Evolutionary conservation across 2,329 filamentous ascomycete genomes (phyloP), one percentile per base, ranked within the genome.

Genomic region (Aspergillus brunneoviolaceus): DNA sequence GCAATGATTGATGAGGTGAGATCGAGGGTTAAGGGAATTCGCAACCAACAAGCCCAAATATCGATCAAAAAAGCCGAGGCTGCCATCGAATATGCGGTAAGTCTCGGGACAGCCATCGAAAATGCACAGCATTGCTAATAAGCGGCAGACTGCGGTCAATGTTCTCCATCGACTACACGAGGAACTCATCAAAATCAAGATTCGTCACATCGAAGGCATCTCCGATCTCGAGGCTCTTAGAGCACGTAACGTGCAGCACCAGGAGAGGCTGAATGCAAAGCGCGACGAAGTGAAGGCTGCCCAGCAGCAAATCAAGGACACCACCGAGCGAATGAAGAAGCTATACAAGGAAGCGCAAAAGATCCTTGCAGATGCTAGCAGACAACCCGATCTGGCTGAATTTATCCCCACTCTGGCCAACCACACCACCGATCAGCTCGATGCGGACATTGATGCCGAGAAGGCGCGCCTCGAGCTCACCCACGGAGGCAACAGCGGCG

Each of bases 381-480:
- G 56, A 1, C 64, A 72, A 42, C 64, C 71, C 23, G 69, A 74
- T 23, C 61, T 74, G 6, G 29, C 61, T 49, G 73, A 80, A 16
- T 64, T 77, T 21, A 76, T 85, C 53, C 72, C 72, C 1, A 73
- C 76, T 1, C 71, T 87, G 12, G 76, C 80, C 1, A 79, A 77
- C 3, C 85, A 85, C 70, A 84, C 81, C 1, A 69, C 84, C 0
- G 87, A 90, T 51, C 83, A 88, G 2, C 79, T 97, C 6, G 84
- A 90, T 29, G 81, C 85, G 10, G 89, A 96, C 61, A 90, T 97
- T 53, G 82, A 87, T 23, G 87, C 88, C 0, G 89, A 92, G 72
- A 82, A 85, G 63, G 87, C 89, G 25, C 89, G 89, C 61, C 84
- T 98, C 2, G 89, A 92, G 60, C 84, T 95, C 63, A 89, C 95